Evolutionary conservation across 1,284 basidiomycete genomes (phyloP).

Genomic region (Cerrena zonata): DNA sequence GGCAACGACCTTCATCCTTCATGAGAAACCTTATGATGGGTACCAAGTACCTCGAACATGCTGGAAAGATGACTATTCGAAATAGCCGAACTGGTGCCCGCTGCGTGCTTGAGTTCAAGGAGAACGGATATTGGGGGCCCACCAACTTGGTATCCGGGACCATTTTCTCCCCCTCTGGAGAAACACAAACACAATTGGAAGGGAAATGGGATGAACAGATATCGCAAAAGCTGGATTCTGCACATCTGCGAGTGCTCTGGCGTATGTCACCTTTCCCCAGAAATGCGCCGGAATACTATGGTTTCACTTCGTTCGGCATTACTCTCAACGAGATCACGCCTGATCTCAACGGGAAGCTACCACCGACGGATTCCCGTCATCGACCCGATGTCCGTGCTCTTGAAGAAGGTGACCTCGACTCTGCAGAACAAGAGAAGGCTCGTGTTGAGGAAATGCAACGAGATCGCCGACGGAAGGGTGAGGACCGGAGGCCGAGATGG

Average conservation of each 20-base stretch:
- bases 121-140: constrained; percentile 76
- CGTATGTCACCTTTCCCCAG: constrained; percentile 68
- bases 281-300: constrained; percentile 70
- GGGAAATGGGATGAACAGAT: constrained; percentile 83
- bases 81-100: constrained; percentile 50
- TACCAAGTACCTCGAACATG: constrained; percentile 83
- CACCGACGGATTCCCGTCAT: constrained; percentile 80
- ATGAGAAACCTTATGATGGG: constrained; percentile 87
- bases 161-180: constrained; percentile 51
- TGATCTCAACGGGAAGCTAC: constrained; percentile 64
- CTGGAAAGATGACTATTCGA: constrained; percentile 68
- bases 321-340: constrained; percentile 77
- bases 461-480: constrained; percentile 54
- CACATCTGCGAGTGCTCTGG: constrained; percentile 73
- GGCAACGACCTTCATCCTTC: constrained; percentile 82
- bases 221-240: constrained; percentile 58
- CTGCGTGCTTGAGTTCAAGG: constrained; percentile 78
- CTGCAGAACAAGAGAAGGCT: constrained; percentile 73
- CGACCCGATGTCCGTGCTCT: constrained; percentile 83
- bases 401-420: constrained; percentile 74
- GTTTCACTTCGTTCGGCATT: constrained; percentile 75
- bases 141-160: constrained; percentile 68
- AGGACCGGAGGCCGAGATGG: constrained; percentile 61
- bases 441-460: constrained; percentile 72
- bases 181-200: constrained; percentile 55